phyloP scores from a whole-genome alignment of 768 basidiomycete species.

The Exsudoporus frostii region DNA sequence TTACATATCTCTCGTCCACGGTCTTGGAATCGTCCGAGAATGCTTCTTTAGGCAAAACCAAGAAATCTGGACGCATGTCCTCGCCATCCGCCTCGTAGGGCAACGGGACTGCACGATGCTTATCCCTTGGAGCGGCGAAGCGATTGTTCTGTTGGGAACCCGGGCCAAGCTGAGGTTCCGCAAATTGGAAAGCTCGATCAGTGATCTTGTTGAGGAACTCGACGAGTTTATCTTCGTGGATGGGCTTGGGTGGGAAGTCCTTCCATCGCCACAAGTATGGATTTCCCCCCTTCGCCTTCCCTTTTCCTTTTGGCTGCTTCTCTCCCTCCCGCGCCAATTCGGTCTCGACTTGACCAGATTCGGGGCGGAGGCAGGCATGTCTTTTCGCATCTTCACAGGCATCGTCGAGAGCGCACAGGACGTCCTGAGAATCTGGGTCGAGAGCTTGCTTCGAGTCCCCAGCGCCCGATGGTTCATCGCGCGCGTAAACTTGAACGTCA shows the following conservation, averaged over 20 bases:
- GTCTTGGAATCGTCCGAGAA: no score
- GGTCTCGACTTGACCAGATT: no score
- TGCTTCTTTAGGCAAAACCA: no score
- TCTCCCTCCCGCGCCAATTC: neutral
- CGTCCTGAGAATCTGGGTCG: neutral
- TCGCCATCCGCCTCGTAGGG: neutral
- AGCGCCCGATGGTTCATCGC: no score
- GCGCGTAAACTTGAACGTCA: no score
- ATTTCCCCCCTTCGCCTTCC: neutral
- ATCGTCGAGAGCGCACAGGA: neutral
- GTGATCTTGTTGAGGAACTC: neutral
- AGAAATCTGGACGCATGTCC: no score
- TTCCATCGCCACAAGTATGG: neutral
- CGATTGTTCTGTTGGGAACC: neutral
- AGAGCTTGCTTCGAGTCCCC: no score
- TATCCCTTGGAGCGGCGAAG: neutral
- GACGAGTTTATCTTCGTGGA: neutral
- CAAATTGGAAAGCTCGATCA: neutral
- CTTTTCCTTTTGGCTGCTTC: neutral
- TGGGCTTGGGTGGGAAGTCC: neutral
- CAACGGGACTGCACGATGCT: neutral
- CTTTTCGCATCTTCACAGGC: neutral
- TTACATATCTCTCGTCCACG: no score
- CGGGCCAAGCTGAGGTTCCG: neutral
- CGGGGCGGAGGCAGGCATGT: no score